Evolutionary conservation across 768 basidiomycete genomes (phyloP), one percentile per base, ranked within the genome.

Genomic region (Leucocoprinus birnbaumii): DNA sequence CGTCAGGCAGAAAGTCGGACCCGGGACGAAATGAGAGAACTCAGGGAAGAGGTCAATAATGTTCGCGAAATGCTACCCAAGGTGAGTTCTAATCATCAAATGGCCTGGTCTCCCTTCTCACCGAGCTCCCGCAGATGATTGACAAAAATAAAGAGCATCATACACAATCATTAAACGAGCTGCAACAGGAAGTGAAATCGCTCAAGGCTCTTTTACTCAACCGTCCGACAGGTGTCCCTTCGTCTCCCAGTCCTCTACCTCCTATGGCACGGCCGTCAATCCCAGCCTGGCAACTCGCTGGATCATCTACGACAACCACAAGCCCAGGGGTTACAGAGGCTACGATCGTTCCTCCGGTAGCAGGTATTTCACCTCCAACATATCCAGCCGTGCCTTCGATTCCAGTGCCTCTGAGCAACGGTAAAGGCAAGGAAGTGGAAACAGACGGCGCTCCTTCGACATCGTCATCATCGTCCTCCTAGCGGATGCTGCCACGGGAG

Each of bases 181-280:
- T 98, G 11, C 94, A 97, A 62, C 86, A 93, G 61, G 96, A 98
- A 66, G 80, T 98, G 63, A 94, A 94, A 65, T 98, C 95, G 0
- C 75, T 98, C 58, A 98, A 98, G 68, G 85, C 94, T 0, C 78
- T 98, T 22, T 73, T 98, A 7, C 78, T 95, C 7, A 91, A 84
- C 59, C 84, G 89, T 31, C 83, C 87, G 5, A 74, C 86, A 5
- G 68, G 70, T 18, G 63, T 75, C 26, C 62, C 83, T 1, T 77
- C 73, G 58, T 73, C 78, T 19, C 73, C 82, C 25, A 66, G 80
- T 2, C 74, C 81, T 0, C 78, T 85, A n/a, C 67, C 84, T 13
- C 75, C 77, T 2, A 65, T 80, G 21, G 82, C 81, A 0, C 78
- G 83, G 59, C 89, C 89, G 6, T 77, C 85, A 18, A 94, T 98